Base-by-base conservation (phyloP, 768 basidiomycete genomes). In the Termitomyces sp. region DNA sequence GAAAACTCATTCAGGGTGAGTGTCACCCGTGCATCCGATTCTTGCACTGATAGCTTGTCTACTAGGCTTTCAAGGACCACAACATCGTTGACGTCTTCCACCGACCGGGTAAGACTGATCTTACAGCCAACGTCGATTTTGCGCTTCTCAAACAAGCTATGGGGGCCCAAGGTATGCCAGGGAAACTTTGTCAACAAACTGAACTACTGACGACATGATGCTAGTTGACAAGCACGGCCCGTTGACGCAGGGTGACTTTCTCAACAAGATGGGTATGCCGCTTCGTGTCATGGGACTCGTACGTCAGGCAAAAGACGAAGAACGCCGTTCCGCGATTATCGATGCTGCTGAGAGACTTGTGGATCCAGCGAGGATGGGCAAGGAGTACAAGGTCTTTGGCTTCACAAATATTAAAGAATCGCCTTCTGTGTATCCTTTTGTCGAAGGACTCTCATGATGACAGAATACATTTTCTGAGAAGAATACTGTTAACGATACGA, bases 51-150 rank as follows among this genome's bases (percentile, higher is more conserved):
- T 54, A 28, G 35, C 21, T 47, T 53, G 35, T 48, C 43, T 45
- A 57, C 49, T 58, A 98, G 95, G 97, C 89, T 0, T 98, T 99
- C 78, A 87, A 87, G 69, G 76, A 84, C 21, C 97, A 98, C 67
- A 79, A 85, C 56, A 83, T 93, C 14, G 88, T 91, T 1, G 88
- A 95, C 67, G 77, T 91, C 3, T 96, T 98, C 66, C 78, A 88
- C 52, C 74, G 78, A 10, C 94, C 95, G 0, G 97, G 97, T 17
- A 79, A 89, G 42, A 88, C 90, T 42, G 97, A 99, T 69, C 72
- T 98, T 47, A 99, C 97, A 0, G 86, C 89, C n/a, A 97, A 98
- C 65, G 96, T 99, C 48, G 95, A 99, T 71, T 98, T 98, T 71
- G 82, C 85, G 0, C 91, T 90, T 67, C 76, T 98, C 46, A 79